Percentiles rank a stretch among this genome's conserved stretches.
Evolutionary conservation across 352 stramenopile species (phyloP).

Genomic region (Phytophthora tubulina): DNA sequence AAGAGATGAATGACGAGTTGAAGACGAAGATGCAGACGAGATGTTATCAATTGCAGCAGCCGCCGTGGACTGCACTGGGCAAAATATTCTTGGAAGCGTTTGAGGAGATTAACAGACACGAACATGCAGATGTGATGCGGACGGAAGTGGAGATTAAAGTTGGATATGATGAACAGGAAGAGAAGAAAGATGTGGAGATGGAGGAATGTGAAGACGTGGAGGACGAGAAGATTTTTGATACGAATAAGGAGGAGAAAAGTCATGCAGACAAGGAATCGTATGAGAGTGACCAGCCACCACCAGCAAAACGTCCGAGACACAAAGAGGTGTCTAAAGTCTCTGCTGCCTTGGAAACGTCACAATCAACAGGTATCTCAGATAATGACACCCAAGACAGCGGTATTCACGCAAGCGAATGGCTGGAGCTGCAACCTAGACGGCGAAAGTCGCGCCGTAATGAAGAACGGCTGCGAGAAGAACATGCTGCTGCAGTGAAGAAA

Average conservation of each 20-base stretch:
- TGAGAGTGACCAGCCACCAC: conserved; percentile 6
- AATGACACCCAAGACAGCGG: conserved; percentile 60
- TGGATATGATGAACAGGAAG: conserved; percentile 26
- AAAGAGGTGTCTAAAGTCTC: conserved; percentile 12
- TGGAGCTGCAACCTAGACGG: conserved; percentile 43
- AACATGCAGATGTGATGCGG: conserved; percentile 25
- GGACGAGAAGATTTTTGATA: neutral
- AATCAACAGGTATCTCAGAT: conserved; percentile 36
- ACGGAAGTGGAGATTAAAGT: conserved; percentile 42
- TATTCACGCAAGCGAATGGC: conserved; percentile 33
- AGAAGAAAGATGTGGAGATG: conserved; percentile 5
- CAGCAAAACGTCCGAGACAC: conserved; percentile 28
- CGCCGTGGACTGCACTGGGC: conserved; percentile 62
- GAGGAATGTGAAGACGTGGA: neutral
- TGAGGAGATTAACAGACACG: conserved; percentile 60
- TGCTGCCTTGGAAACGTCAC: conserved; percentile 21
- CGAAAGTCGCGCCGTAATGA: conserved; percentile 76
- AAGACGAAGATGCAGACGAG: conserved; percentile 24
- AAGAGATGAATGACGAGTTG: conserved; percentile 29
- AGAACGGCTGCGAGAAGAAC: conserved; percentile 73
- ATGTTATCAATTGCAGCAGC: conserved; percentile 53
- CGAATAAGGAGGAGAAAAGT: conserved; percentile 1
- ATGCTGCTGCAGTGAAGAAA: conserved; percentile 68
- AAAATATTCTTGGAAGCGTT: conserved; percentile 73
- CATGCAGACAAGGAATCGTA: conserved; percentile 6